Base-by-base conservation (phyloP, 148 eudicot genomes). In the Fallopia convolvulus region DNA sequence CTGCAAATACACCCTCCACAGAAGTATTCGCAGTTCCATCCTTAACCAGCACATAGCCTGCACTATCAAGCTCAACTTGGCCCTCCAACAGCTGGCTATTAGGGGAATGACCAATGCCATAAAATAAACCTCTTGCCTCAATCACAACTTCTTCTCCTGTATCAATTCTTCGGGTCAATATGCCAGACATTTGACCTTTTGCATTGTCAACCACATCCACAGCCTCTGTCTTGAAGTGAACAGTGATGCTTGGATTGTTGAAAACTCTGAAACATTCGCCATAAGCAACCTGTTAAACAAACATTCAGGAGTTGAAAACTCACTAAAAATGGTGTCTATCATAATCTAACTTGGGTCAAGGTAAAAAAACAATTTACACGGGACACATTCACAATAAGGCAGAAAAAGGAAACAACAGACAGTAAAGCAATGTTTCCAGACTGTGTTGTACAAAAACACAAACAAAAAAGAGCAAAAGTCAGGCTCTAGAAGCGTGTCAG, bases 201-300 rank as follows among this genome's bases (percentile, higher is more conserved):
- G 86, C 76, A 78, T 92, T 92, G 90, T 93, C 91, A 78, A 91
- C 90, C 32, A 95, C 89, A 85, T 95, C 99, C 87, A 89, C 89
- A 5, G 94, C 79, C 86, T 95, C 97, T 76, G 99, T 91, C 79
- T 95, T 92, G 97, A 85, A 95, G 92, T 95, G 99, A 82, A 92
- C 93, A 17, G 99, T 95, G 90, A 95, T 79, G 83, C 92, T 95
- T 82, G 97, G 97, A 80, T 91, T 95, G 92, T 95, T 85, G 90
- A 84, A 83, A 84, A 95, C 97, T 95, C 99, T 95, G 99, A 89
- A 95, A 95, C 94, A 92, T 92, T 88, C 99, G 97, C 99, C 97
- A 95, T 89, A 95, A 95, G 83, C 94, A 95, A 88, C 97, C 99
- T 95, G 99, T 95, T 95, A 95, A 92, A 91, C 94, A 92, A 92